phyloP scores from a whole-genome alignment of 495 filamentous ascomycete species.

The Friedmanniomyces endolithicus region DNA sequence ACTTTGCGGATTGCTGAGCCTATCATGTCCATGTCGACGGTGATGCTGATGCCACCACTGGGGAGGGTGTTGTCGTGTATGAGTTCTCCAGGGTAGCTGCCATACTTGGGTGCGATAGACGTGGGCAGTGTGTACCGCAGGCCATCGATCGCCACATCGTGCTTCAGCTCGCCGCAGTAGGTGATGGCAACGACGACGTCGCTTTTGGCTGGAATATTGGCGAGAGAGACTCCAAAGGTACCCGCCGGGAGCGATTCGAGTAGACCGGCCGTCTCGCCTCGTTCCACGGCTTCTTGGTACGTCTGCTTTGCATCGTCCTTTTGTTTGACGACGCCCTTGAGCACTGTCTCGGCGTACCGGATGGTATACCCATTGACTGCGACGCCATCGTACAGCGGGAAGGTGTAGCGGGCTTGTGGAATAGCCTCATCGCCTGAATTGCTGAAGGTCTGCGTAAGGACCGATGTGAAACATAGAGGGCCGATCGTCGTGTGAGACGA shows the following conservation, averaged over 20 bases:
- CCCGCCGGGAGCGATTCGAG: constrained; percentile 49
- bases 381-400: constrained; percentile 56
- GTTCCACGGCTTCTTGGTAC: constrained; percentile 42
- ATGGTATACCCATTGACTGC: constrained; percentile 52
- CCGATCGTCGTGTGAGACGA: constrained; percentile 42
- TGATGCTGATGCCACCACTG: constrained; percentile 41
- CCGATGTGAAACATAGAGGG: constrained; percentile 43
- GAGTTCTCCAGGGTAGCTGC: constrained; percentile 30
- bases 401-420: constrained; percentile 46
- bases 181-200: constrained; percentile 46
- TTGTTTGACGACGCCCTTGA: constrained; percentile 51
- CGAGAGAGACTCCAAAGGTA: constrained; percentile 51
- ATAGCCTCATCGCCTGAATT: constrained; percentile 40
- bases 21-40: constrained; percentile 47
- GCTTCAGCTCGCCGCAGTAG: constrained; percentile 56
- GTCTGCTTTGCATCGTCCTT: constrained; percentile 41
- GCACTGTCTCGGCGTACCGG: constrained; percentile 36
- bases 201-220: constrained; percentile 46
- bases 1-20: constrained; percentile 44
- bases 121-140: constrained; percentile 54
- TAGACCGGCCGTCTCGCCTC: constrained; percentile 48
- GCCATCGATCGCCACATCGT: constrained; percentile 49
- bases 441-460: constrained; percentile 48
- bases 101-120: constrained; percentile 50
- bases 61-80: constrained; percentile 14